Evolutionary conservation across 371 early-diverging fungal genomes (phyloP).

Genomic region (Lichtheimia hyalospora): DNA sequence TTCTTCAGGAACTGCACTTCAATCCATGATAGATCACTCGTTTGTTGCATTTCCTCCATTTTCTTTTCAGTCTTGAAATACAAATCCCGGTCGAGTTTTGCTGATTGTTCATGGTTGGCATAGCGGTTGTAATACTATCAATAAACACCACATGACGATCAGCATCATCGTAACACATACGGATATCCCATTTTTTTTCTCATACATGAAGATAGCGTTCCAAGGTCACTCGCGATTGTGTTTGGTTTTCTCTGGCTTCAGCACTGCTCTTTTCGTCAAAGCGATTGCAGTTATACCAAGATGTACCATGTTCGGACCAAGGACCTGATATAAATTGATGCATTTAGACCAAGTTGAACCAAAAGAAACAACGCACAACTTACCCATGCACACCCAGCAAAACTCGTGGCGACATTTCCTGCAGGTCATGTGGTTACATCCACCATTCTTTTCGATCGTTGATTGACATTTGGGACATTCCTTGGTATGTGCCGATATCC

Average conservation of each 20-base stretch:
- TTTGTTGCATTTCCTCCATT: constrained; percentile 95
- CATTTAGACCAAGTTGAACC: neutral
- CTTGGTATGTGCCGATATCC: constrained; percentile 96
- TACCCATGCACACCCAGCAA: constrained; percentile 85
- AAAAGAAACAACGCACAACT: constrained; percentile 29
- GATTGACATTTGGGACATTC: constrained; percentile 93
- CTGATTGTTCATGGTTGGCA: constrained; percentile 95
- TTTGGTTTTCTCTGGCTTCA: constrained; percentile 81
- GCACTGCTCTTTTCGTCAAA: constrained; percentile 84
- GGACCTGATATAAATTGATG: constrained; percentile 62
- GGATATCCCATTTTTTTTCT: too few relatives aligned
- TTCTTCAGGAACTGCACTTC: constrained; percentile 95
- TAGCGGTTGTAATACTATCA: constrained; percentile 92
- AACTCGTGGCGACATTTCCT: constrained; percentile 86
- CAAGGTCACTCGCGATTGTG: constrained; percentile 84
- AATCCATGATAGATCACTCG: constrained; percentile 93
- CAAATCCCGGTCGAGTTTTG: constrained; percentile 85
- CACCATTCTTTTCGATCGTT: constrained; percentile 98
- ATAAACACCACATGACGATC: neutral
- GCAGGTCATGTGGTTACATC: constrained; percentile 95
- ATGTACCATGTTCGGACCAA: constrained; percentile 93
- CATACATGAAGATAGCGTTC: constrained; percentile 93
- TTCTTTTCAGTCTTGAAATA: constrained; percentile 88
- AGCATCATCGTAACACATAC: too few relatives aligned
- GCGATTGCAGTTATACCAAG: constrained; percentile 90